Evolutionary conservation across 768 basidiomycete species (phyloP), one percentile per base, ranked within the genome.

Genomic region (Rhodotorula paludigena): DNA sequence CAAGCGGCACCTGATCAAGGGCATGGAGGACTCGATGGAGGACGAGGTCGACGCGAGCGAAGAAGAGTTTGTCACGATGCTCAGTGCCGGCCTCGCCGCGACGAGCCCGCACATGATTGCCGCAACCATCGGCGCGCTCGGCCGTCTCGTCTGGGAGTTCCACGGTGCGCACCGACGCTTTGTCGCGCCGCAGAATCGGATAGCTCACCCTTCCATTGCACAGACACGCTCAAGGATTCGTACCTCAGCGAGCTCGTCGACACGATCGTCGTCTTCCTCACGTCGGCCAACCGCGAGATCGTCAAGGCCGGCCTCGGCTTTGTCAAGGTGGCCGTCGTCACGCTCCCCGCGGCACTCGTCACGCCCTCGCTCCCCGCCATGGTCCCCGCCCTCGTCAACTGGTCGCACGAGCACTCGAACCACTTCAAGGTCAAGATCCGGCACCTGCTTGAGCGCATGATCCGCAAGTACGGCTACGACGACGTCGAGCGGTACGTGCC

Each of bases 341-440:
- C 90, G 0, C 83, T 97, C 33, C 83, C 92, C 0, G 73, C 81
- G 1, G 83, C 87, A 7, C 78, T 90, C 66, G 80, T 96, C 52
- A 83, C 83, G n/a, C 89, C 88, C 0, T 86, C 93, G 73, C 82
- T 99, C 15, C 81, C 82, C 33, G 82, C 82, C 32, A 82, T 98
- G 32, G 89, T 98, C 0, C 89, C 91, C 1, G 88, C 87, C 0
- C 82, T 99, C 20, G 81, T 98, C 41, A 83, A 82, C 53, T 94
- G 96, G 92, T 90, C 91, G 10, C 92, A 96, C 76, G 93, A 97
- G 76, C 94, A 98, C 80, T 94, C 94, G 78, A 98, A 98, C 75
- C 96, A 97, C 77, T 98, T 99, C 85, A 98, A 98, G 78, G 82
- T 84, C 57, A 97, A 97, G 81, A 92, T 96, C 32, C 86, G 91